Percentiles rank a stretch among this genome's conserved stretches.
Evolutionary conservation across 352 stramenopile species (phyloP).

Genomic region (Phytophthora sp.): DNA sequence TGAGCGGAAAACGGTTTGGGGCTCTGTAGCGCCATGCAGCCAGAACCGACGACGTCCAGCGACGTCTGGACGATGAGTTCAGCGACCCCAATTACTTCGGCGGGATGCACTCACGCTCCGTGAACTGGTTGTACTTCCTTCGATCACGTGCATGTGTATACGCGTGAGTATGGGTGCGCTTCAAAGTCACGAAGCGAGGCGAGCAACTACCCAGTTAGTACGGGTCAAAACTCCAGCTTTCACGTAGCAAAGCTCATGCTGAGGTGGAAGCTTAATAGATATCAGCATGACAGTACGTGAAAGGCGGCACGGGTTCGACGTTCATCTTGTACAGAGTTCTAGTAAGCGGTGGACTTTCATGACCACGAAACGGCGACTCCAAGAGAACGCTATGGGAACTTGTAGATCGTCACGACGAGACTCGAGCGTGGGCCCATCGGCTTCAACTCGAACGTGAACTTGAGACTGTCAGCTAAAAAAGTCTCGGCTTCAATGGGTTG

Average conservation of each 20-base stretch:
- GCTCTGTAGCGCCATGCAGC: conserved; percentile 13
- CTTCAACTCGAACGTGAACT: conserved; percentile 22
- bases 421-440: conserved; percentile 4
- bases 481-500: too few species aligned
- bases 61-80: conserved; percentile 21
- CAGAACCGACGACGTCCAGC: conserved; percentile 23
- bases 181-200: too few species aligned
- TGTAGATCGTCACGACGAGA: conserved; percentile 27
- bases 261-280: conserved; percentile 16
- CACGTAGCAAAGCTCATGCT: neutral
- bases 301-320: conserved; percentile 1
- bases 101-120: neutral
- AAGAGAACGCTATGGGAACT: neutral
- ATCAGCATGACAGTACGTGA: conserved; percentile 24
- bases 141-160: conserved; percentile 3
- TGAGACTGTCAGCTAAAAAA: neutral
- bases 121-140: conserved; percentile 8
- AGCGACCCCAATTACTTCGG: conserved; percentile 28
- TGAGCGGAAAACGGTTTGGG: neutral
- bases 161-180: conserved; percentile 17
- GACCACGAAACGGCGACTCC: conserved; percentile 14
- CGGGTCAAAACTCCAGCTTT: too few species aligned
- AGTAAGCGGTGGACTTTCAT: too few species aligned
- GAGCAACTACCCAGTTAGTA: too few species aligned
- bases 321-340: too few species aligned